Conservation (phyloP, 345 rosid genomes). For the Syzygium jambos region DNA sequence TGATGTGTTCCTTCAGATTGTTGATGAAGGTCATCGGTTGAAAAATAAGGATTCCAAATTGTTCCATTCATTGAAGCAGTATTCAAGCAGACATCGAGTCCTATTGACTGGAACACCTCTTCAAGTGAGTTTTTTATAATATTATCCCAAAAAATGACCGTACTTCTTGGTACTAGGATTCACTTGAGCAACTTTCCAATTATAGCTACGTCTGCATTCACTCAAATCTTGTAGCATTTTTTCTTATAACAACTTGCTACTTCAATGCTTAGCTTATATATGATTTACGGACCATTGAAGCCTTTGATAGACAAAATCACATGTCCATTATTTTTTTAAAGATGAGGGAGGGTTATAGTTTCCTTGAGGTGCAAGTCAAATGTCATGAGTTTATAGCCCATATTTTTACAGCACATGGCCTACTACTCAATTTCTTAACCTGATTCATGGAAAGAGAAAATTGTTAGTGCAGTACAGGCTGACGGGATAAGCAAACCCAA, state of each 20-base stretch:
- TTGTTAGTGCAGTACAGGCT: background rate
- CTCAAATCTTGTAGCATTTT: background rate
- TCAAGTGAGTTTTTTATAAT: conserved; percentile 51
- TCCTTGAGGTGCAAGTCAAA: background rate
- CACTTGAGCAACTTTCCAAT: background rate
- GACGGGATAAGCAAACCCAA: background rate
- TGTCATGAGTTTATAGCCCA: background rate
- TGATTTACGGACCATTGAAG: background rate
- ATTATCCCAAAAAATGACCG: background rate
- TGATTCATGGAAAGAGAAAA: background rate
- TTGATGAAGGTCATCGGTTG: conserved; percentile 99
- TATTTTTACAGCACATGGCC: background rate
- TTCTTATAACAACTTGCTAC: background rate
- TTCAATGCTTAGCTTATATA: background rate
- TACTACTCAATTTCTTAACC: background rate
- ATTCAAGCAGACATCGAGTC: conserved; percentile 76
- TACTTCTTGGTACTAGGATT: background rate
- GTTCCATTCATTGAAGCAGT: conserved; percentile 86
- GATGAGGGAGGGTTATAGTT: background rate
- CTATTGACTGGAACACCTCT: conserved; percentile 99
- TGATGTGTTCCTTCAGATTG: conserved; percentile 55
- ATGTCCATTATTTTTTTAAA: background rate
- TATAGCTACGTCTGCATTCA: background rate
- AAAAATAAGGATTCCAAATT: conserved; percentile 98
- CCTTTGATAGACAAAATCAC: background rate